A percentile compares a stretch with the other conserved stretches of the same genome.
Conservation (phyloP, 345 rosid species). For the Eucalyptus melliodora region DNA sequence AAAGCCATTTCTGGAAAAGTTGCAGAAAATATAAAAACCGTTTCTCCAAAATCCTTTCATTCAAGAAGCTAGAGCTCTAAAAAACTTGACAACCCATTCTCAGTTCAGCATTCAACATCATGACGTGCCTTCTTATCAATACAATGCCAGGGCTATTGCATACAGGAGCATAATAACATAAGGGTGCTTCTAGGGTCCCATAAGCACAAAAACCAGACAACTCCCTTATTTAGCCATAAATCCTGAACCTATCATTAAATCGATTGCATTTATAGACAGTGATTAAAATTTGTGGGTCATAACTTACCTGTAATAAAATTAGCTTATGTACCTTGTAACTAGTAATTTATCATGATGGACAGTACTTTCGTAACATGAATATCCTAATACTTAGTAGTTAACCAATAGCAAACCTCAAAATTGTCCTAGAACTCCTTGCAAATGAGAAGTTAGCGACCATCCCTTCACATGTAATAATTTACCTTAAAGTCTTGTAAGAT, state of each 20-base stretch:
- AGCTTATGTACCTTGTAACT: not conserved
- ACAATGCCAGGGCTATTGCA: not conserved
- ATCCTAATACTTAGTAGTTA: not conserved
- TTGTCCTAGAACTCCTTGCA: not conserved
- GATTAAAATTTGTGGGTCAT: not conserved
- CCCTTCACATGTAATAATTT: not conserved
- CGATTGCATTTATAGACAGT: not conserved
- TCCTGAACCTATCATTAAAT: not conserved
- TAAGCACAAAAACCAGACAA: not conserved
- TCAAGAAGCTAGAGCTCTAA: not conserved
- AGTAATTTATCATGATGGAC: not conserved
- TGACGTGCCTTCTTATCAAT: not conserved
- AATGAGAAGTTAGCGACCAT: not conserved
- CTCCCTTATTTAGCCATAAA: not conserved
- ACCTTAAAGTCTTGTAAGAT: not conserved
- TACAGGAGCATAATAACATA: not conserved
- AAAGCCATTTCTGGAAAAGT: slow-evolving; percentile 29
- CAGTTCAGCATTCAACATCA: not conserved
- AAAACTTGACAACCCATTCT: not conserved
- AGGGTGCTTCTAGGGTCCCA: not conserved
- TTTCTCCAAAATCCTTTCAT: not conserved
- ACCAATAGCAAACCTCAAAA: not conserved
- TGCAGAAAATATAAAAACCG: not conserved
- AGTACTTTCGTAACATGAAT: not conserved
- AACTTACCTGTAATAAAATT: not conserved